Evolutionary conservation across 345 rosid genomes (phyloP), one percentile per base, ranked within the genome.

Genomic region (Lumnitzera racemosa): DNA sequence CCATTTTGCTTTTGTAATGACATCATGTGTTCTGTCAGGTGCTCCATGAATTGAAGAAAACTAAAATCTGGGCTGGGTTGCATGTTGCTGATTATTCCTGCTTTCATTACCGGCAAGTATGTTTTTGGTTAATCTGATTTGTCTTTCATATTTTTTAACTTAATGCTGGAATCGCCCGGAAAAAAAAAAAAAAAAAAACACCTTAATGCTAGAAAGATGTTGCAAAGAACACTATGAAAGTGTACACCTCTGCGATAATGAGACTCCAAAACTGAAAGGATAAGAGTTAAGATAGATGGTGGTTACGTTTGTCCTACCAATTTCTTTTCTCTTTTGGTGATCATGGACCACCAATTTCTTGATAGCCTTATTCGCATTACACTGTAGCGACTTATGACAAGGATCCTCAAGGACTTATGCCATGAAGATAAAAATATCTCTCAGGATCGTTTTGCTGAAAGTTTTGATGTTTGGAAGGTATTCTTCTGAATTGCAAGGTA

Each of bases 31-130:
- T 61, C 24, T 47, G 56, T 62, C 80, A 94, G 99, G 94, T 86
- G 76, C 73, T 80, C 16, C 55, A 68, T 47, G 92, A 94, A 66
- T 74, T 94, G 81, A 69, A 77, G 70, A 80, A 72, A 68, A 81
- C 90, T 48, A 80, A 76, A 79, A 75, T 62, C 49, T 86, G 99
- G 99, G 90, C 95, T 50, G 80, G 74, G 47, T 76, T 88, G 54
- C 91, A 88, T 67, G 80, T 88, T 56, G 92, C 97, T 15, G 97
- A 94, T 70, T 84, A 76, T 76, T 94, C 96, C 59, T 90, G 91
- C 76, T 94, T 88, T 75, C 96, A 94, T 73, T 94, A 84, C 66
- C 88, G 84, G 65, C 72, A 80, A 61, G 99, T 94, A 72, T 81
- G 91, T 70, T 52, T 47, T 67, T 63, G 62, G 47, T 62, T 31